phyloP scores from a whole-genome alignment of 2,329 filamentous ascomycete species.

The Penicillium sp. region DNA sequence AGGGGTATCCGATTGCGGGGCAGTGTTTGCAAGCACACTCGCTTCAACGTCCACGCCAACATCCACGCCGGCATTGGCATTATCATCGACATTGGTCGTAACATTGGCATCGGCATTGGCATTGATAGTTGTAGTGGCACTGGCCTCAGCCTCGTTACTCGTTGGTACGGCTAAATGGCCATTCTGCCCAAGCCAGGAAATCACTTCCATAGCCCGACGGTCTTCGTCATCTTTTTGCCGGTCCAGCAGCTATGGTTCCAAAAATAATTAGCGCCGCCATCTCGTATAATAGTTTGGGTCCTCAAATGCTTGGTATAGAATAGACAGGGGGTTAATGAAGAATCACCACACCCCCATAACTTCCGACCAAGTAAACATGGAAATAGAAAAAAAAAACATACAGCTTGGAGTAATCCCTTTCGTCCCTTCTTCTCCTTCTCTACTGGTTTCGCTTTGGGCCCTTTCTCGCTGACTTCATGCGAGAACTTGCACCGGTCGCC shows the following conservation, averaged over 20 bases:
- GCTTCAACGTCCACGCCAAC: background rate
- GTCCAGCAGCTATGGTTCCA: slow-evolving; percentile 44
- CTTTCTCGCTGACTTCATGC: slow-evolving; percentile 46
- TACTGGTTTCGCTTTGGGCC: slow-evolving; percentile 35
- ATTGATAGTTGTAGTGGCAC: background rate
- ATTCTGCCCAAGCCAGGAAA: slow-evolving; percentile 50
- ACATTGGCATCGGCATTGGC: background rate
- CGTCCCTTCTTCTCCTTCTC: slow-evolving; percentile 38
- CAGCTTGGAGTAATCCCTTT: slow-evolving; percentile 53
- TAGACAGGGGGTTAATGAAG: background rate
- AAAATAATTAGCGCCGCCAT: slow-evolving; percentile 13
- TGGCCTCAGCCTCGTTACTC: background rate
- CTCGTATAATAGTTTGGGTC: background rate
- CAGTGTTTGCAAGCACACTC: slow-evolving; percentile 1
- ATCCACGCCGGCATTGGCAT: background rate
- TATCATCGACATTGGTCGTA: background rate
- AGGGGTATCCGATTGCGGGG: slow-evolving; percentile 11
- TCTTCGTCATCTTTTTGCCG: slow-evolving; percentile 52
- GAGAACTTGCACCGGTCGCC: slow-evolving; percentile 51
- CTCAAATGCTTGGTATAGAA: slow-evolving; percentile 5
- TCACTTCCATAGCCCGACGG: slow-evolving; percentile 50
- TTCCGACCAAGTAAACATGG: background rate
- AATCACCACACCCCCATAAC: background rate
- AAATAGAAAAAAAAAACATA: slow-evolving; percentile 34
- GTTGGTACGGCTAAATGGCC: slow-evolving; percentile 46